Conservation (phyloP, 1,284 basidiomycete species). For the Erythrobasidium hasegawianum region DNA sequence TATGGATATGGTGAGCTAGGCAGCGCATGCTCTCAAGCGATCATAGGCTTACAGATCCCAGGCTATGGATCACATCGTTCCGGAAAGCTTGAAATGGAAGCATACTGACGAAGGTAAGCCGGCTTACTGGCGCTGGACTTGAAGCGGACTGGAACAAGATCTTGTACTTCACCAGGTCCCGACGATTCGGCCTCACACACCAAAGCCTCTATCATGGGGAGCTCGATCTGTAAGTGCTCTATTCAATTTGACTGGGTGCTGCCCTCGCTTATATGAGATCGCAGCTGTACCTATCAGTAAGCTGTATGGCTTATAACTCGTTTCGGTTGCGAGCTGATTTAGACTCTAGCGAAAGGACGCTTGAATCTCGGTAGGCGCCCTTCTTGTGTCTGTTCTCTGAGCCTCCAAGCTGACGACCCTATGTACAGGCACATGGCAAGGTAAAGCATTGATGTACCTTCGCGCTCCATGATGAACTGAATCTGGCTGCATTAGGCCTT, state of each 20-base stretch:
- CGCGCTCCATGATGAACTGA: background rate
- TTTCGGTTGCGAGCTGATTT: background rate
- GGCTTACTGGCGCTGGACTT: too few species aligned
- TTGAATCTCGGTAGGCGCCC: slow-evolving; percentile 21
- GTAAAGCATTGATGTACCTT: slow-evolving; percentile 45
- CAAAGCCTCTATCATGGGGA: slow-evolving; percentile 49
- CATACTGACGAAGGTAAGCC: slow-evolving; percentile 51
- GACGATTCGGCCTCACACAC: slow-evolving; percentile 48
- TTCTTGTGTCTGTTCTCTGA: too few species aligned
- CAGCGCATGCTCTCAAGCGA: background rate
- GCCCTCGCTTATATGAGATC: background rate
- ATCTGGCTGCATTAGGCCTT: slow-evolving; percentile 31
- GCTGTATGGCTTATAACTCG: background rate
- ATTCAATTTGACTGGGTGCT: slow-evolving; percentile 19
- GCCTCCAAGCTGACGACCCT: background rate
- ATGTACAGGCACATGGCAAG: slow-evolving; percentile 40
- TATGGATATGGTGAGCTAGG: slow-evolving; percentile 46
- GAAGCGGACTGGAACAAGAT: too few species aligned
- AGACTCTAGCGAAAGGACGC: slow-evolving; percentile 22
- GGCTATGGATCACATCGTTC: slow-evolving; percentile 45
- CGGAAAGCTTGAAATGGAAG: slow-evolving; percentile 48
- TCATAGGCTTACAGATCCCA: background rate
- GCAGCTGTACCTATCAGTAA: slow-evolving; percentile 31
- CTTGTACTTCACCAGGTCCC: slow-evolving; percentile 38
- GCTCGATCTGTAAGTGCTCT: slow-evolving; percentile 47